These are phyloP conservation scores for Begonia masoniana DNA, from an alignment of 306 rosid species.

Conservation along the genomic window DNA sequence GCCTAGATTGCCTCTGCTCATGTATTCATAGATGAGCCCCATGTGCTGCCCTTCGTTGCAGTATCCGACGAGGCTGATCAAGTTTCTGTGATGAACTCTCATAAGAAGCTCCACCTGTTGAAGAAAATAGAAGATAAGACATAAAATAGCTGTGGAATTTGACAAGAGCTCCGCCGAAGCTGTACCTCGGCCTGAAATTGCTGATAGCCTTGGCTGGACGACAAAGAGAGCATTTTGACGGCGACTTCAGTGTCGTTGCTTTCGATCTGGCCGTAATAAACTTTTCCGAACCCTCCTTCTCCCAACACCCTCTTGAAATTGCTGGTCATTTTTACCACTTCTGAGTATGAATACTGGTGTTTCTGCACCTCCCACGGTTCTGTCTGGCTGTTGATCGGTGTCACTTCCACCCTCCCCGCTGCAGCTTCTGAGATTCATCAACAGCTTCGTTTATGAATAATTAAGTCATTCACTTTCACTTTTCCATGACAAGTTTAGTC, in stretches of 20 bases:
- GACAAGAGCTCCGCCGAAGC: too few species aligned
- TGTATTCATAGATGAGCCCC: slow-evolving; percentile 47
- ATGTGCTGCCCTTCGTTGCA: slow-evolving; percentile 32
- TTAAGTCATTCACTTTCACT: not conserved
- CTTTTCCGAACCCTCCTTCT: slow-evolving; percentile 41
- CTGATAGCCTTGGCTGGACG: slow-evolving; percentile 26
- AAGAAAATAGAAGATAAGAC: not conserved
- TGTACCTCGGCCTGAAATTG: slow-evolving; percentile 45
- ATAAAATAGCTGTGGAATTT: too few species aligned
- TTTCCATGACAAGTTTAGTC: too few species aligned
- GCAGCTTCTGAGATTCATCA: not conserved
- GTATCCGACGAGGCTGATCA: slow-evolving; percentile 35
- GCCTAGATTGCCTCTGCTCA: slow-evolving; percentile 37
- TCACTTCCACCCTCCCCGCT: not conserved
- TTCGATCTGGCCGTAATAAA: slow-evolving; percentile 26
- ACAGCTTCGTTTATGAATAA: not conserved
- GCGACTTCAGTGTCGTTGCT: slow-evolving; percentile 24
- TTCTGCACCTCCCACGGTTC: slow-evolving; percentile 19
- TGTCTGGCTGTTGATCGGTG: not conserved
- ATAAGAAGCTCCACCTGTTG: slow-evolving; percentile 37
- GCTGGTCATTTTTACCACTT: slow-evolving; percentile 25
- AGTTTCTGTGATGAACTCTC: slow-evolving; percentile 37
- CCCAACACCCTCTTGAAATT: slow-evolving; percentile 32
- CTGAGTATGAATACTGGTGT: slow-evolving; percentile 26
- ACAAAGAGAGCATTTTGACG: slow-evolving; percentile 35